Conservation (phyloP, 75 land plant genomes). For the Selaginella tamariscina region DNA sequence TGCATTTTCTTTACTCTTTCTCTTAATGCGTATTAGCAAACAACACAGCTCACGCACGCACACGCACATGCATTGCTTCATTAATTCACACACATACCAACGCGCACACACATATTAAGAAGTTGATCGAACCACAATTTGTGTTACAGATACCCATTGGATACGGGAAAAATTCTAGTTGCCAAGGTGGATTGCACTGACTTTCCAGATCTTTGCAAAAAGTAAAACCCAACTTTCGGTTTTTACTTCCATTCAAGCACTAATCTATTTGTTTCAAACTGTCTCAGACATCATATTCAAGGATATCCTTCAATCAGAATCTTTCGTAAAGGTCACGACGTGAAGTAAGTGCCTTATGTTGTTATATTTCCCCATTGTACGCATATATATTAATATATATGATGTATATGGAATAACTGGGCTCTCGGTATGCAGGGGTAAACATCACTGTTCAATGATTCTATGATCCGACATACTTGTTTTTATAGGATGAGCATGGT, state of each 20-base stretch:
- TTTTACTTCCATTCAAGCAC: neutral
- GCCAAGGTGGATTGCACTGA: slow-evolving; percentile 91
- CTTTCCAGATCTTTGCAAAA: slow-evolving; percentile 57
- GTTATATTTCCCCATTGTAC: neutral
- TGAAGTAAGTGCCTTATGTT: slow-evolving; percentile 40
- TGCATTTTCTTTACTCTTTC: neutral
- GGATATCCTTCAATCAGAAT: slow-evolving; percentile 98
- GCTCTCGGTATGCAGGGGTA: neutral
- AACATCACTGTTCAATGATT: no score
- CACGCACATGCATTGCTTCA: no score
- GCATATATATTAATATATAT: neutral
- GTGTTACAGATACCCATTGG: slow-evolving; percentile 69
- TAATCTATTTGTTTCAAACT: slow-evolving; percentile 1
- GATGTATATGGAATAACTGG: slow-evolving; percentile 3
- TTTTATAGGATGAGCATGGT: slow-evolving; percentile 81
- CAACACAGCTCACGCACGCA: no score
- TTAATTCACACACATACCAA: no score
- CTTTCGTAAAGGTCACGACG: slow-evolving; percentile 86
- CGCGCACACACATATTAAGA: no score
- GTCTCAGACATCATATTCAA: slow-evolving; percentile 88
- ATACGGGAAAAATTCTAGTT: slow-evolving; percentile 66
- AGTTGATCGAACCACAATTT: no score
- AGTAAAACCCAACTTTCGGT: slow-evolving; percentile 25
- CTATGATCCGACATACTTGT: no score
- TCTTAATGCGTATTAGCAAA: neutral